Base-by-base conservation (phyloP, 352 stramenopile genomes). In the Globisporangium iwayamae region DNA sequence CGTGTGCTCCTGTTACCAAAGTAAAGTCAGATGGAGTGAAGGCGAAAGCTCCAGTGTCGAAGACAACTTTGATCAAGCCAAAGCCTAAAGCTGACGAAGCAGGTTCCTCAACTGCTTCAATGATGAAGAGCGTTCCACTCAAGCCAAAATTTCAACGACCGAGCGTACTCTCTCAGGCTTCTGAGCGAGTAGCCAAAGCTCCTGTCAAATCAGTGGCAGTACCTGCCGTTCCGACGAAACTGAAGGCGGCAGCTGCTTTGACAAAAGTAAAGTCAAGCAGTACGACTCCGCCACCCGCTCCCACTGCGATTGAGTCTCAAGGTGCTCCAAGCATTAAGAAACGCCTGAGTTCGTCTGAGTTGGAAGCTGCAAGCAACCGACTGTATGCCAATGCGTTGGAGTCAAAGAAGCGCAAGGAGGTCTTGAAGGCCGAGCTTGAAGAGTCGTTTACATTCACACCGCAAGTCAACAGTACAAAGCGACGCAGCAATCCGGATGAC, bases 341-440 rank as follows among this genome's bases (percentile, higher is more conserved):
- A 60, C 78, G 81, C 43, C 60, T 90, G 4, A 89, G 77, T 34
- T 70, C 74, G 11, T 77, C 70, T 1, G 76, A 87, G 39, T 70
- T 74, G 1, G 74, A 88, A 57, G 79, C 80, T 4, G 74, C 78
- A 22, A 80, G 72, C 39, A 89, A 80, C 18, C 81, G 83, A 4
- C 60, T 92, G 20, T 90, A 92, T 32, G 73, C 82, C 30, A 72
- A 84, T 54, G 83, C 81, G 0, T 77, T 85, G 46, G 83, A 89
- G 32, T 68, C 75, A 0, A 87, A 87, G 60, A 62, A 74, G 43
- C 74, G 79, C 16, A 83, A 86, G 34, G 81, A 92, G 52, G 74
- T 68, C 25, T 72, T 71, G 4, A 79, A 83, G 48, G 72, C 69
- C 1, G 74, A 87, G 54, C 62, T 88, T 0, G 71, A 85, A 53